Evolutionary conservation across 2,329 filamentous ascomycete species (phyloP).

Genomic region (Cryphonectria nitschkei): DNA sequence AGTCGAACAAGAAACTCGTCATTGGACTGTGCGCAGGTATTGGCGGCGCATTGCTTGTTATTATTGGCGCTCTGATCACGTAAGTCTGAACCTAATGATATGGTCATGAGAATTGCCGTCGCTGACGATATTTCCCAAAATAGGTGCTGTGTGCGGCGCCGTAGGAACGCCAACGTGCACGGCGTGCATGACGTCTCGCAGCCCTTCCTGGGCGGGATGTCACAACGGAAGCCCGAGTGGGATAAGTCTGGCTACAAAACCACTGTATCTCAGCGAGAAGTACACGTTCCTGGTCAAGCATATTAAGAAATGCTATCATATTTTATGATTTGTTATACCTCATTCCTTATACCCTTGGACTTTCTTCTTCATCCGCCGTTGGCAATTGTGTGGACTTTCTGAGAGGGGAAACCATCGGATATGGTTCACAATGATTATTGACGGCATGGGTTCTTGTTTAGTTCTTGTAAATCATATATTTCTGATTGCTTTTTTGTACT

Average conservation of each 20-base stretch:
- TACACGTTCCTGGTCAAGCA: not conserved
- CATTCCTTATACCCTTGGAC: too few relatives aligned
- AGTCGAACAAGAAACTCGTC: conserved; percentile 25
- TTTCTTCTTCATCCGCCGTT: too few relatives aligned
- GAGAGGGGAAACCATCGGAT: too few relatives aligned
- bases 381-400: too few relatives aligned
- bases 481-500: too few relatives aligned
- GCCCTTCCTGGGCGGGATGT: not conserved
- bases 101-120: not conserved
- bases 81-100: not conserved
- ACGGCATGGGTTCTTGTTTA: too few relatives aligned
- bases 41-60: conserved; percentile 19
- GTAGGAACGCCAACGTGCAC: not conserved
- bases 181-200: not conserved
- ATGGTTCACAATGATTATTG: too few relatives aligned
- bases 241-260: not conserved
- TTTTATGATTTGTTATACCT: not conserved
- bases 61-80: not conserved
- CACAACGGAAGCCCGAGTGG: conserved; percentile 1
- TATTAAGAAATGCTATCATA: not conserved
- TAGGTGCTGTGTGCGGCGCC: conserved; percentile 6
- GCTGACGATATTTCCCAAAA: not conserved
- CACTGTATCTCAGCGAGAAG: not conserved
- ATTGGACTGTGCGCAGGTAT: conserved; percentile 25
- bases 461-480: too few relatives aligned